phyloP scores from a whole-genome alignment of 2,329 filamentous ascomycete species.

The Aspergillus nomiae region DNA sequence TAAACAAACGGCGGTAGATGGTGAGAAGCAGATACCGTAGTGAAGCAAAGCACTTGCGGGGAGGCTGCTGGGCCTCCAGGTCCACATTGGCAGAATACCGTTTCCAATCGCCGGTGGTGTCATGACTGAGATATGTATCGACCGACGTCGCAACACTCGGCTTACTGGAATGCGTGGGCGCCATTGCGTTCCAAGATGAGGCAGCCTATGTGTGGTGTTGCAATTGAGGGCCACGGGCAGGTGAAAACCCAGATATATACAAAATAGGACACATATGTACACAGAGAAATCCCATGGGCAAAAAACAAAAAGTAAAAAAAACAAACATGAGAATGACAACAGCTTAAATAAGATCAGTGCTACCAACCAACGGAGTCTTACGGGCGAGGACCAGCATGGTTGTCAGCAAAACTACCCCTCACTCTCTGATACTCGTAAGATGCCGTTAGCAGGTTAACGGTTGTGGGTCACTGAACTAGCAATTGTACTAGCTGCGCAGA shows the following conservation, averaged over 20 bases:
- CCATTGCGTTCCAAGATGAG: not conserved
- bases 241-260: not conserved
- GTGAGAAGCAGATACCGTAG: not conserved
- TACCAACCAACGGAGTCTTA: not conserved
- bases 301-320: not conserved
- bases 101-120: not conserved
- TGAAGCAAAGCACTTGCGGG: not conserved
- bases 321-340: not conserved
- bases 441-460: not conserved
- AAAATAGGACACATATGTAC: not conserved
- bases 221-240: not conserved
- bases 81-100: not conserved
- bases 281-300: too few relatives aligned
- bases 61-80: not conserved
- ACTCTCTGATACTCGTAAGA: not conserved
- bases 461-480: not conserved
- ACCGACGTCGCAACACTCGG: not conserved
- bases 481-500: not conserved
- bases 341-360: not conserved
- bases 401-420: not conserved
- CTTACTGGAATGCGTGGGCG: not conserved
- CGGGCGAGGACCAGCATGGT: not conserved
- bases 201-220: not conserved
- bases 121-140: not conserved
- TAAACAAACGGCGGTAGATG: conserved; percentile 59